Evolutionary conservation across 2,329 filamentous ascomycete genomes (phyloP).

Genomic region (Microcyclosporella mali): DNA sequence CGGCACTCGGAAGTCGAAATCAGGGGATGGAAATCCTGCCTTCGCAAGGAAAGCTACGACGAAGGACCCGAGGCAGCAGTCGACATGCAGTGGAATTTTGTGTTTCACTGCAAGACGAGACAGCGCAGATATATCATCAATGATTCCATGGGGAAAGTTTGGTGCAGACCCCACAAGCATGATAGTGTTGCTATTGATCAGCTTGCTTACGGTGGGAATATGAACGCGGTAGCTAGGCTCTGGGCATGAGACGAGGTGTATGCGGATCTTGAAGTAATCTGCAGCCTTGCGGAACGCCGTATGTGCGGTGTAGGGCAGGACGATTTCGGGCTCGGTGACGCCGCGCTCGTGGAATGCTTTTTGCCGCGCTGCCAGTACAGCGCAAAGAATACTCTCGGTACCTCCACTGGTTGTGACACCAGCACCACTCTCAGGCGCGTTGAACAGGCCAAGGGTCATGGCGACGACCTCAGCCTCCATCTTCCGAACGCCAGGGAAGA

Average conservation of each 20-base stretch:
- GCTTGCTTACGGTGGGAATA: slow-evolving; percentile 66
- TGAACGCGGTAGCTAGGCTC: slow-evolving; percentile 81
- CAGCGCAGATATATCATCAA: slow-evolving; percentile 84
- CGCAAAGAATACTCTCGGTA: slow-evolving; percentile 95
- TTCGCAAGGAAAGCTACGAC: slow-evolving; percentile 84
- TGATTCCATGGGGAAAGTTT: slow-evolving; percentile 97
- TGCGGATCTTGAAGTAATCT: slow-evolving; percentile 93
- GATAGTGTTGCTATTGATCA: slow-evolving; percentile 91
- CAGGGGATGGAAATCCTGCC: slow-evolving; percentile 83
- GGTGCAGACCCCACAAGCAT: slow-evolving; percentile 90
- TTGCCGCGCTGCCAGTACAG: slow-evolving; percentile 81
- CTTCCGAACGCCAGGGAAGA: slow-evolving; percentile 95
- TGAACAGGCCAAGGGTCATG: slow-evolving; percentile 77
- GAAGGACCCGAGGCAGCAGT: slow-evolving; percentile 96
- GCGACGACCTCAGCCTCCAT: slow-evolving; percentile 98
- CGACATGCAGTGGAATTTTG: slow-evolving; percentile 84
- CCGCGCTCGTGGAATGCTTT: slow-evolving; percentile 81
- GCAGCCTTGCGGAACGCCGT: slow-evolving; percentile 94
- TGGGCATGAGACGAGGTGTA: slow-evolving; percentile 82
- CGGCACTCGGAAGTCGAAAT: slow-evolving; percentile 88
- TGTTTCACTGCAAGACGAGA: slow-evolving; percentile 75
- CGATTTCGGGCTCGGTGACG: slow-evolving; percentile 93
- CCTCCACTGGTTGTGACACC: slow-evolving; percentile 89
- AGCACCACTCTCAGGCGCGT: slow-evolving; percentile 75
- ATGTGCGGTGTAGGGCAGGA: slow-evolving; percentile 88